Percentiles rank a stretch among this genome's conserved stretches.
Conservation (phyloP, 139 green algal genomes). For the Asterochloris erici region DNA sequence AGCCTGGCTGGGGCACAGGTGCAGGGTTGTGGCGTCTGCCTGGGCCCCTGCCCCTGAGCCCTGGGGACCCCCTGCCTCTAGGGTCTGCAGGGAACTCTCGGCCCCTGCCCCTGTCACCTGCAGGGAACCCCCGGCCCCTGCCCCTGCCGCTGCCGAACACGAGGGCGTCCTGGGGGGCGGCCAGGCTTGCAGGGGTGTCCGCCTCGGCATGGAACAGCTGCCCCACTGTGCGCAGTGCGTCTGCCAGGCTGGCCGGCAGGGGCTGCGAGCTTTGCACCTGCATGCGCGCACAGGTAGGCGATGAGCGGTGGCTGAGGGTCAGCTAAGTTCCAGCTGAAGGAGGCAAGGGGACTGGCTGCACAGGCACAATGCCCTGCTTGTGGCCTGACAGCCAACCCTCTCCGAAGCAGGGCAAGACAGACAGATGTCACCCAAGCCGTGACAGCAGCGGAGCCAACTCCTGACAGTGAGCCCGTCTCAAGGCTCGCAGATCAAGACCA, state of each 20-base stretch:
- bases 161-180: neutral
- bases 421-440: neutral
- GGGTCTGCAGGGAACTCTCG: neutral
- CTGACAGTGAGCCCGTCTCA: neutral
- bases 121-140: neutral
- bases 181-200: neutral
- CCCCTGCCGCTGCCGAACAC: slow-evolving; percentile 1
- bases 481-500: neutral
- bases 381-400: neutral
- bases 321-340: neutral
- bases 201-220: neutral
- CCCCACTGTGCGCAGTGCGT: neutral
- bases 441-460: neutral
- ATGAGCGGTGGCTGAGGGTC: neutral
- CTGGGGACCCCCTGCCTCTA: no score
- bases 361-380: neutral
- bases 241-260: neutral
- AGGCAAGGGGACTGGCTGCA: neutral
- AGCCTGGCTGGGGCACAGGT: no score
- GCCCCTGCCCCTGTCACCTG: neutral
- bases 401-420: neutral
- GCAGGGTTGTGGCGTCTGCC: no score
- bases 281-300: neutral
- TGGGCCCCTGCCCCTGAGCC: no score
- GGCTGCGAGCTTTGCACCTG: neutral